These are phyloP conservation scores for Wickerhamomyces xylosicus DNA, from an alignment of 805 yeast genomes.

Conservation along the genomic window DNA sequence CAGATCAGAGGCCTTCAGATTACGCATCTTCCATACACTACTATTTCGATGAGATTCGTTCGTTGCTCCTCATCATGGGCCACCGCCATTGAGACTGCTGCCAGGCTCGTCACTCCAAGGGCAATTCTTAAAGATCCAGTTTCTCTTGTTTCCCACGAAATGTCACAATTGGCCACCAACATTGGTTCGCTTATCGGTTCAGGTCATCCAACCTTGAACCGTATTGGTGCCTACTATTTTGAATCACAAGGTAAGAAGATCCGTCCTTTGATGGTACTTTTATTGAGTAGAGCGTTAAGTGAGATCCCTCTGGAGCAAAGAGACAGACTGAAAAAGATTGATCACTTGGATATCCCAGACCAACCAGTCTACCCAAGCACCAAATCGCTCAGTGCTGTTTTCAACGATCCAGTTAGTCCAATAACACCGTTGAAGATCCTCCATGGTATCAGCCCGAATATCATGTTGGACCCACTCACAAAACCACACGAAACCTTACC, in stretches of 20 bases:
- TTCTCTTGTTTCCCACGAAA: slow-evolving; percentile 83
- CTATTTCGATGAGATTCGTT: background rate
- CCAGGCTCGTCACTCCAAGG: slow-evolving; percentile 60
- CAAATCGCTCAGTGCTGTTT: slow-evolving; percentile 41
- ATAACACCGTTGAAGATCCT: slow-evolving; percentile 75
- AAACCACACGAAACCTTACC: slow-evolving; percentile 70
- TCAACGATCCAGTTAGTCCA: slow-evolving; percentile 38
- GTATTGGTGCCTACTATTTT: slow-evolving; percentile 90
- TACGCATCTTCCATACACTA: background rate
- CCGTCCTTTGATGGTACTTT: slow-evolving; percentile 79
- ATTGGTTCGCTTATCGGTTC: slow-evolving; percentile 83
- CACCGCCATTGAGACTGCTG: slow-evolving; percentile 64
- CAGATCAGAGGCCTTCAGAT: too few species aligned
- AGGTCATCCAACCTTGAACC: slow-evolving; percentile 86
- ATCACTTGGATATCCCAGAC: slow-evolving; percentile 52
- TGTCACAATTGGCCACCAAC: slow-evolving; percentile 80
- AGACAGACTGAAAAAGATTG: slow-evolving; percentile 45
- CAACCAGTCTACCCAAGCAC: slow-evolving; percentile 56
- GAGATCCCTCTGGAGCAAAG: slow-evolving; percentile 64
- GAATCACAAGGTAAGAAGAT: slow-evolving; percentile 95
- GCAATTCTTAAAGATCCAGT: slow-evolving; percentile 67
- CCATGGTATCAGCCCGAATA: slow-evolving; percentile 84
- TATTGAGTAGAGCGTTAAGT: slow-evolving; percentile 72
- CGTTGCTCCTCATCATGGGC: slow-evolving; percentile 25
- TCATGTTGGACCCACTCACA: slow-evolving; percentile 73